Base-by-base conservation (phyloP, 768 basidiomycete species). In the Amanita subjunquillea region DNA sequence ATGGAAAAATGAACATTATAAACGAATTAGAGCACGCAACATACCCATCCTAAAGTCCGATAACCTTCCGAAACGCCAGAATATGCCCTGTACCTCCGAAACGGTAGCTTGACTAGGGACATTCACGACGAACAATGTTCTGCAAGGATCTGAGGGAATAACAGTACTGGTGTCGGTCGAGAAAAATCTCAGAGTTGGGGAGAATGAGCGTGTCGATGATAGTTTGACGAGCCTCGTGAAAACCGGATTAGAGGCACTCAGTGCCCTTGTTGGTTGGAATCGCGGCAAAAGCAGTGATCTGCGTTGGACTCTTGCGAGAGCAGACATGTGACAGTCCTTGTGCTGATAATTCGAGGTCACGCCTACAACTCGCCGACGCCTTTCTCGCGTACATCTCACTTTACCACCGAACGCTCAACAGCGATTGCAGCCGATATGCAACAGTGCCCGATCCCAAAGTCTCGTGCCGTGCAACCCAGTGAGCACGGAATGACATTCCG, bases 51-150 rank as follows among this genome's bases (percentile, higher is more conserved):
- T 63, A 40, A 80, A 58, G 12, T 53, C 56, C 36, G 52, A 52
- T 38, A 81, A 55, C 20, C 63, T 53, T 6, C 79, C 80, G 57
- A 73, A 79, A 23, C 67, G 60, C 20, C 58, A 62, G 57, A 80
- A 75, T 15, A 67, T 64, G 3, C 71, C 67, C 38, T 62, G 53
- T 9, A 82, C 45, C 42, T 78, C 68, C 20, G 61, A 62, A 55
- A 70, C 72, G 1, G 68, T 70, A 37, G 65, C 58, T 15, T 58
- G 65, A 61, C 66, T 86, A 46, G 79, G 77, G n/a, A 82, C n/a
- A 56, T 82, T 82, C 7, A 70, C 75, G 30, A 79, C 57, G 41
- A 64, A 81, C 47, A 82, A 58, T 2, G 65, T 67, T 8, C 63
- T 63, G n/a, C 62, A 64, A 5, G 76, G 74, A 1, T 30, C 9